Evolutionary conservation across 768 basidiomycete species (phyloP), one percentile per base, ranked within the genome.

Genomic region (Royoungia palumana): DNA sequence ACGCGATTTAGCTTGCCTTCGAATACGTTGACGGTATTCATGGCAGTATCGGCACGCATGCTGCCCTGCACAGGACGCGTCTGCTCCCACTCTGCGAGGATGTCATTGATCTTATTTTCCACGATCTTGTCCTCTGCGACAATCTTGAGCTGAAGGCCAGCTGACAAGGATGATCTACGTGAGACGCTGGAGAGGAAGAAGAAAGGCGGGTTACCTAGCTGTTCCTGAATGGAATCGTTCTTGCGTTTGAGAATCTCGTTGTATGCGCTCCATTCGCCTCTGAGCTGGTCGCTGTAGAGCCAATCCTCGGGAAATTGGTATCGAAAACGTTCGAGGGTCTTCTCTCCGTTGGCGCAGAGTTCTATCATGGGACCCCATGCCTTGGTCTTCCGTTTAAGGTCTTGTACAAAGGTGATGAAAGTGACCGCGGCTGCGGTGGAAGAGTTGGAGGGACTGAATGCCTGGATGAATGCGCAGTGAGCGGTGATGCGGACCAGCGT

Each of bases 101-200:
- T 80, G 60, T 96, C 94, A 59, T 80, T 85, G 62, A 98, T 94
- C 73, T 92, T 94, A 70, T 92, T 90, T 74, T 95, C 92, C 2
- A 98, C 83, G 46, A 97, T 93, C 74, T 95, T 95, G 75, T 97
- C 96, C 68, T 99, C 94, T 2, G 96, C 94, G n/a, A 95, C 90
- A 66, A 99, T 95, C 79, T 98, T 99, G 54, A 97, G 76, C 69
- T 98, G 96, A n/a, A 99, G 76, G 1, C 95, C 96, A 54, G 92
- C 94, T 95, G 51, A 5, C 5, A 54, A 35, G 35, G 4, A 28
- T 4, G 32, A 38, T 27, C 13, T 7, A 35, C n/a, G 39, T 55
- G 32, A 57, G 56, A 42, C 37, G 43, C 17, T 16, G 11, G 39
- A 25, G 11, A n/a, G 44, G 22, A 45, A 38, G 19, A 54, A 10